A percentile compares a stretch with the other conserved stretches of the same genome.
These are phyloP conservation scores for Capsella rubella DNA, from an alignment of 441 rosid species.

Conservation along the genomic window DNA sequence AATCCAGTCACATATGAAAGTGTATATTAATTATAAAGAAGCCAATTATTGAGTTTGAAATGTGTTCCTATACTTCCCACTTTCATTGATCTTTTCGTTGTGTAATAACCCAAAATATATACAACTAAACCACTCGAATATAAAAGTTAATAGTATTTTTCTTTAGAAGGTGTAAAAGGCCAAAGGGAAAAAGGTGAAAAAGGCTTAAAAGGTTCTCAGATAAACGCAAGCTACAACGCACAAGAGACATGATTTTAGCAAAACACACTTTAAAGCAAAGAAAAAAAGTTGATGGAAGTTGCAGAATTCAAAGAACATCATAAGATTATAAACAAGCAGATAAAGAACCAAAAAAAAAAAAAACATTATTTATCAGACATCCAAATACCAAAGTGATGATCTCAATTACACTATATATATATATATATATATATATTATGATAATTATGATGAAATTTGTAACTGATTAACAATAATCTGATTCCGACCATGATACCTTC, in stretches of 20 bases:
- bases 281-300: not conserved
- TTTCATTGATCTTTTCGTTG: not conserved
- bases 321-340: conserved; percentile 7
- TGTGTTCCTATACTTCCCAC: conserved; percentile 16
- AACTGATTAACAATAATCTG: conserved; percentile 23
- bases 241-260: not conserved
- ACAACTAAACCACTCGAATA: not conserved
- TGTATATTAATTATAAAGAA: not conserved
- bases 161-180: not conserved
- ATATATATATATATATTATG: conserved; percentile 5
- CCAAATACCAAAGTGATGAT: conserved; percentile 22
- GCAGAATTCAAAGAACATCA: conserved; percentile 35
- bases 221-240: conserved; percentile 6
- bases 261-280: not conserved
- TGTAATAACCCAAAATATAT: not conserved
- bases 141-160: not conserved
- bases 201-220: not conserved
- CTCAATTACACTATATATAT: conserved; percentile 22
- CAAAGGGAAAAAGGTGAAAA: conserved; percentile 9
- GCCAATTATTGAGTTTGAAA: conserved; percentile 20
- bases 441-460: conserved; percentile 11
- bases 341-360: not conserved
- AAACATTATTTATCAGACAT: conserved; percentile 43
- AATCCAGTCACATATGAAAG: conserved; percentile 1
- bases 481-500: conserved; percentile 9